Evolutionary conservation across 495 filamentous ascomycete genomes (phyloP), one percentile per base, ranked within the genome.

Genomic region (Podospora anserina): DNA sequence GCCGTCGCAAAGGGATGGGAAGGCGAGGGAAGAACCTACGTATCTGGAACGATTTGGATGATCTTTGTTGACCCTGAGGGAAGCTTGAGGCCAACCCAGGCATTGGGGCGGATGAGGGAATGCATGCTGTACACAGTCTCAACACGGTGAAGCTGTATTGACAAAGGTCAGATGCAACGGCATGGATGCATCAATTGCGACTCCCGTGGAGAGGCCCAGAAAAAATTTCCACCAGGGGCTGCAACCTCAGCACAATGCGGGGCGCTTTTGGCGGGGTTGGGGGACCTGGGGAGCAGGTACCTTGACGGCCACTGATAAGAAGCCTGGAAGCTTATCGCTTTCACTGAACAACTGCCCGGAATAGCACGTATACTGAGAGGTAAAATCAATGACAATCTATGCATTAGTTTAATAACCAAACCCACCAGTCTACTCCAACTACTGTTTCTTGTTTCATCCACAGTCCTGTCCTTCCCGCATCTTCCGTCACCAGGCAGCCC

Each of bases 51-150:
- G 9, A 92, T 78, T 71, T 90, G 84, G 6, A 89, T 69, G 30
- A 92, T 81, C 72, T 87, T 89, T 9, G 86, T 82, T 34, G 82
- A 77, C 26, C 88, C 89, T 9, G 91, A 92, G 4, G 91, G 89
- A 1, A 93, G 83, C 63, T 87, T 84, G 19, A 95, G 75, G 16
- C 82, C 87, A 65, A 92, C 85, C 76, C 86, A 88, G 55, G 87
- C 81, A 70, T 90, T 82, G 13, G 91, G 88, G 55, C 81, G 82
- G 69, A 94, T 83, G 53, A 83, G 63, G 39, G 79, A 79, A 67
- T 82, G 76, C 84, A 83, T 83, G 23, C 67, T 78, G 39, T 55
- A 16, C 30, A 18, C 30, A 18, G 13, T 28, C 16, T 7, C 3
- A 20, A 13, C 26, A 32, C 20, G 54, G 56, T 28, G 30, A 28